These are phyloP conservation scores for Fraxinus anomala DNA, from an alignment of 257 asterid species.

Conservation along the genomic window DNA sequence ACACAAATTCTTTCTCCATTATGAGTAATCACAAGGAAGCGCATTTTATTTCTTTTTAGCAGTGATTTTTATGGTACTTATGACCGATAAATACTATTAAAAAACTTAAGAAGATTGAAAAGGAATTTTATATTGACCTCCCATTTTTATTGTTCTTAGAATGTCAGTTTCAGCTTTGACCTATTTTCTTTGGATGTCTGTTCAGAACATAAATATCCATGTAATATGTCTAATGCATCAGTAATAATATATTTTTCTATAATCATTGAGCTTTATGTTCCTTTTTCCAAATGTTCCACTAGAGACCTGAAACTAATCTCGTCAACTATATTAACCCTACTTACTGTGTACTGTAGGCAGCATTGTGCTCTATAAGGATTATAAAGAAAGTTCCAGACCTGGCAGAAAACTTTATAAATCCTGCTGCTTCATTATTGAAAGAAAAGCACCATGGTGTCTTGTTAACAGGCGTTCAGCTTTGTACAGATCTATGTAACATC, in stretches of 20 bases:
- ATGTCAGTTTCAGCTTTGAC: background rate
- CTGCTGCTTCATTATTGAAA: slow-evolving; percentile 81
- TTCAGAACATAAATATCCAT: slow-evolving; percentile 1
- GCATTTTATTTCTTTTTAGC: slow-evolving; percentile 2
- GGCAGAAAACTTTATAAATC: slow-evolving; percentile 81
- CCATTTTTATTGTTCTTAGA: background rate
- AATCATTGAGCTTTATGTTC: background rate
- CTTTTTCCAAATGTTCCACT: background rate
- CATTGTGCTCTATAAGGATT: slow-evolving; percentile 90
- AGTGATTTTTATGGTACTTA: background rate
- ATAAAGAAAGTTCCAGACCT: slow-evolving; percentile 96
- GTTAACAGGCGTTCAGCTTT: slow-evolving; percentile 89
- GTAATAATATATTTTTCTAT: background rate
- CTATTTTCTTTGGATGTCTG: background rate
- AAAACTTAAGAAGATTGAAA: background rate
- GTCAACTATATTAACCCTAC: slow-evolving; percentile 17
- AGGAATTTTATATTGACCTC: background rate
- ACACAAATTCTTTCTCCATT: slow-evolving; percentile 1
- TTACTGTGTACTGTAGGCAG: slow-evolving; percentile 57
- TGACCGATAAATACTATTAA: background rate
- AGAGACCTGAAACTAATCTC: slow-evolving; percentile 2
- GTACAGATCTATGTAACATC: slow-evolving; percentile 79
- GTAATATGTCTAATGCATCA: background rate
- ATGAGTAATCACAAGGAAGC: background rate
- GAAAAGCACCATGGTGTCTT: slow-evolving; percentile 99